Evolutionary conservation across 164 flowering plant species (phyloP).

Genomic region (Magnolia officinalis): DNA sequence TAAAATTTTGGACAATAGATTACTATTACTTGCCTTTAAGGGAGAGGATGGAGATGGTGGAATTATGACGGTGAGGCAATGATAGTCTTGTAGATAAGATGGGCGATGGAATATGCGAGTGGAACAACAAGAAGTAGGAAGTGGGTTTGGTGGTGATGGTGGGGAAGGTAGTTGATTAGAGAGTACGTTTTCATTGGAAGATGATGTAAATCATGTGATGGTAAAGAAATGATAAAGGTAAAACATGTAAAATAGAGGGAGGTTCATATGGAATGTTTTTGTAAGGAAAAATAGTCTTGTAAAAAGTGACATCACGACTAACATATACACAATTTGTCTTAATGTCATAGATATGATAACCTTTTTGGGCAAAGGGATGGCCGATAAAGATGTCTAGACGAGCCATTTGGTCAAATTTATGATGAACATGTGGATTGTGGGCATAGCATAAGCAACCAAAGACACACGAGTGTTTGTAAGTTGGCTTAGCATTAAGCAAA

Average conservation of each 20-base stretch:
- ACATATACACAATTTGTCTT: background rate
- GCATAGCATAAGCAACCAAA: constrained; percentile 2
- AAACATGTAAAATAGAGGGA: background rate
- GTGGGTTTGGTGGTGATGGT: background rate
- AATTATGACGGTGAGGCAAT: background rate
- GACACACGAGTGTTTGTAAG: background rate
- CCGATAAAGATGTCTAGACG: background rate
- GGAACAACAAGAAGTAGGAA: background rate
- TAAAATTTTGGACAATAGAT: background rate
- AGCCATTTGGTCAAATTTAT: too few species aligned
- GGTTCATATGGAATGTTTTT: background rate
- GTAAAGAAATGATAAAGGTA: background rate
- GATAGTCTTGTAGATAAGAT: background rate
- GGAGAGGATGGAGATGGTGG: background rate
- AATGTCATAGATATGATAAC: background rate
- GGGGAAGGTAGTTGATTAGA: background rate
- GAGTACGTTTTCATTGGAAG: background rate
- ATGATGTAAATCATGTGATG: background rate
- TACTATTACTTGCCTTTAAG: background rate
- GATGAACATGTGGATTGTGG: too few species aligned
- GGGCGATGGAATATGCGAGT: background rate
- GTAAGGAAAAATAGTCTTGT: background rate
- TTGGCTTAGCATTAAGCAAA: background rate
- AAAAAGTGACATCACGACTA: background rate
- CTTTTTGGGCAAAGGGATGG: background rate